Percentiles rank a stretch among this genome's conserved stretches.
Conservation (phyloP, 805 yeast genomes). For the Ogataea pilisensis region DNA sequence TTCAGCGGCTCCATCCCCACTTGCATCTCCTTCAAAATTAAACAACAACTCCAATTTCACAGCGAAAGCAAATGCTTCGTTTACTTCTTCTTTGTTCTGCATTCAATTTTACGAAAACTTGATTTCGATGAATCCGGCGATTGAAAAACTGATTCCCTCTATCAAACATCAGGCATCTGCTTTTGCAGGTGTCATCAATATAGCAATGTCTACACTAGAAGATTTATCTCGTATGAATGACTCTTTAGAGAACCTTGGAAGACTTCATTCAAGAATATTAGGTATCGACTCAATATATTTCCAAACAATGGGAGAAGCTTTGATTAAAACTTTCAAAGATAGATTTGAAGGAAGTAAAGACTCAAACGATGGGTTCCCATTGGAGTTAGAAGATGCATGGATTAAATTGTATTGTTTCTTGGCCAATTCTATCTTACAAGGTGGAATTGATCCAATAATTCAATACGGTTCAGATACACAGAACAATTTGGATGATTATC, state of each 20-base stretch:
- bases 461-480: constrained; percentile 17
- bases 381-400: constrained; percentile 68
- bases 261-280: constrained; percentile 69
- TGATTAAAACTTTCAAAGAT: constrained; percentile 64
- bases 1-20: not conserved
- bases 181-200: constrained; percentile 72
- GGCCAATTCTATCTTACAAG: constrained; percentile 62
- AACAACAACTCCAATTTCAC: constrained; percentile 1
- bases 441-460: constrained; percentile 49
- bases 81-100: constrained; percentile 61
- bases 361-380: constrained; percentile 40
- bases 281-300: constrained; percentile 68
- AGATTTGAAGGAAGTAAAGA: constrained; percentile 37
- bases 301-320: constrained; percentile 69
- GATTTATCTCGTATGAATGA: constrained; percentile 53
- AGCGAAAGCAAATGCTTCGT: constrained; percentile 26
- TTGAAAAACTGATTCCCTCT: constrained; percentile 67
- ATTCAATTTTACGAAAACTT: constrained; percentile 72
- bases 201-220: constrained; percentile 63
- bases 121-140: constrained; percentile 52
- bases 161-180: constrained; percentile 75
- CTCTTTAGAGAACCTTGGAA: constrained; percentile 60
- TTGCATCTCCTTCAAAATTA: not conserved
- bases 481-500: not conserved
- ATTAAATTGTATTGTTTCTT: constrained; percentile 63